Base-by-base conservation (phyloP, 352 stramenopile genomes). In the Peronosclerospora sorghi region DNA sequence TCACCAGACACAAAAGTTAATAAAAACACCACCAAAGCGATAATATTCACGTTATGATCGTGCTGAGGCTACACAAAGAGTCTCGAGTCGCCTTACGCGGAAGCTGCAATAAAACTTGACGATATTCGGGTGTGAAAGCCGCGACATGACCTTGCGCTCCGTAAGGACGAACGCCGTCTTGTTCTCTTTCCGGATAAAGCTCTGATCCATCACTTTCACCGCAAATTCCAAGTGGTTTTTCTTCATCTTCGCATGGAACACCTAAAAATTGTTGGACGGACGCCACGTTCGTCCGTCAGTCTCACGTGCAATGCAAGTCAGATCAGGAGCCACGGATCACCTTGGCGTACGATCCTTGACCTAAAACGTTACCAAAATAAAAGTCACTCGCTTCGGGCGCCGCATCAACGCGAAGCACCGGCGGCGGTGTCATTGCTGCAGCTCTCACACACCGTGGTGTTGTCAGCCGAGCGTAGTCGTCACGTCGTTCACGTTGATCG, bases 121-220 rank as follows among this genome's bases (percentile, higher is more conserved):
- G 32, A 95, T 91, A 58, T 84, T 83, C 10, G 84, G 78, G 48
- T 95, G 80, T 35, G 62, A 59, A n/a, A 95, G 51, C 15, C 77
- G 80, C 42, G 81, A 91, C 63, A 95, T 83, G 49, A 95, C 79
- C 42, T 86, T 86, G 50, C 78, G 74, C 61, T 95, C 84, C n/a
- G 81, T 94, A 43, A 95, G 73, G 40, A 94, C 79, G 46, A 91
- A 89, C n/a, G 69, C 77, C 32, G 83, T 82, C 57, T 95, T 95
- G 56, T 95, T 94, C 56, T 95, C 84, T 56, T 88, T 89, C 62
- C 79, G 79, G 37, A 95, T 93, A 48, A 89, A 90, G 45, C 56
- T 62, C 59, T 95, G 83, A 50, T 95, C 83, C 83, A 95, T 95
- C 39, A 95, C 83, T 50, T 95, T 95, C 36, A 95, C 66, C 2